A percentile compares a stretch with the other conserved stretches of the same genome.
Conservation (phyloP, 441 rosid genomes). For the Bocquillonia castaneifolia region DNA sequence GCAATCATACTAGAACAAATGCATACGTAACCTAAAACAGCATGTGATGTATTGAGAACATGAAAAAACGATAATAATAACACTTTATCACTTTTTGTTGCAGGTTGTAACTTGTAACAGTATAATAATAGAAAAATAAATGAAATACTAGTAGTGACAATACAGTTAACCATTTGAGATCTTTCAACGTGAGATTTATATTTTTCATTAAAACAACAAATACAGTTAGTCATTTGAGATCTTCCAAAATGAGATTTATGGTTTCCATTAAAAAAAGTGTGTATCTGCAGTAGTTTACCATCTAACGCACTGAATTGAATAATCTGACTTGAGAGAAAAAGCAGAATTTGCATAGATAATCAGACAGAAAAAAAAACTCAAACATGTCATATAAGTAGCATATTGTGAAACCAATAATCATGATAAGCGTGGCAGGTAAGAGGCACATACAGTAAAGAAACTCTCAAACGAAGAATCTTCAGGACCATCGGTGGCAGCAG, state of each 20-base stretch:
- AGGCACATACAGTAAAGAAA: slow-evolving; percentile 50
- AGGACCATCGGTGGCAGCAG: slow-evolving; percentile 35
- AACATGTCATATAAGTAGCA: background rate
- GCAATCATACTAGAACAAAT: too few relatives aligned
- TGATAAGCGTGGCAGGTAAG: background rate
- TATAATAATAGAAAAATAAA: background rate
- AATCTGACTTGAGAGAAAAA: background rate
- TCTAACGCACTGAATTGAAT: background rate
- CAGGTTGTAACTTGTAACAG: background rate
- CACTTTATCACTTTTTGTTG: background rate
- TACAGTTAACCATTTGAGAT: background rate
- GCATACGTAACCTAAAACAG: background rate
- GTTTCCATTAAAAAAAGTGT: background rate
- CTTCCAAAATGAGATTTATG: slow-evolving; percentile 1
- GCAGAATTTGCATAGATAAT: background rate
- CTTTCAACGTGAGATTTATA: slow-evolving; percentile 2
- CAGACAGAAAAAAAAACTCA: background rate
- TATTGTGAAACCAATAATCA: background rate
- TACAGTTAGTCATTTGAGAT: background rate
- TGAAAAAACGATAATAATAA: too few relatives aligned
- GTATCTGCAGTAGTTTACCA: background rate
- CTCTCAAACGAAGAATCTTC: slow-evolving; percentile 54
- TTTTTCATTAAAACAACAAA: background rate
- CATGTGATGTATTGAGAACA: background rate
- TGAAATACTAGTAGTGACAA: background rate